Evolutionary conservation across 106 monocot species (phyloP), one percentile per base, ranked within the genome.

Genomic region (Phalaenopsis equestris): DNA sequence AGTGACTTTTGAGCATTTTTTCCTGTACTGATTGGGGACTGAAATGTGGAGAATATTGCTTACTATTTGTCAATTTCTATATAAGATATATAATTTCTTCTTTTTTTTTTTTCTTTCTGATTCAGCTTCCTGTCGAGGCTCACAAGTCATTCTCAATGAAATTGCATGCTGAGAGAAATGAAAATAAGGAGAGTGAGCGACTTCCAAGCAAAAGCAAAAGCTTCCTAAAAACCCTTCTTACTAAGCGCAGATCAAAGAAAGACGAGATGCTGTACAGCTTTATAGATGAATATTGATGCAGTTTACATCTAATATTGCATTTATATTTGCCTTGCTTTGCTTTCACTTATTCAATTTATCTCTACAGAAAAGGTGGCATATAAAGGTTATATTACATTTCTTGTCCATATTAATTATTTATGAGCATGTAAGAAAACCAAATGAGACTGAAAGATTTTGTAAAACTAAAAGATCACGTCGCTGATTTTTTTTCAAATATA

Each of bases 151-250:
- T 82, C 68, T 84, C 93, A 9, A 67, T 89, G 89, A 70, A 81
- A 2, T 77, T 85, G 82, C 89, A 85, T 49, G 86, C 85, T 80
- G 89, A 87, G 42, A 85, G 86, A n/a, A 88, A 75, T 10, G 84
- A 87, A 55, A 68, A 82, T n/a, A 87, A 85, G 80, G 89, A 90
- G 37, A 46, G 38, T 0, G 93, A 91, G 75, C 87, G 83, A 17
- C 82, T 73, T 46, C 80, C 82, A 12, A 85, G 89, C 80, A 96
- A 87, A 79, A 67, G 85, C 77, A 96, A 80, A 78, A 84, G 82
- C 61, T 87, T 91, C 46, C 84, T 96, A 65, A 96, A 90, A 83
- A 36, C 91, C 21, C 80, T 96, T 52, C 93, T 96, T 19, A 93
- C 87, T 43, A 88, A 87, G 81, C 91, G 91, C 75, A 90, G 89